Percentiles rank a stretch among this genome's conserved stretches.
Evolutionary conservation across 2,329 filamentous ascomycete genomes (phyloP).

Genomic region (Cladosporium sp.): DNA sequence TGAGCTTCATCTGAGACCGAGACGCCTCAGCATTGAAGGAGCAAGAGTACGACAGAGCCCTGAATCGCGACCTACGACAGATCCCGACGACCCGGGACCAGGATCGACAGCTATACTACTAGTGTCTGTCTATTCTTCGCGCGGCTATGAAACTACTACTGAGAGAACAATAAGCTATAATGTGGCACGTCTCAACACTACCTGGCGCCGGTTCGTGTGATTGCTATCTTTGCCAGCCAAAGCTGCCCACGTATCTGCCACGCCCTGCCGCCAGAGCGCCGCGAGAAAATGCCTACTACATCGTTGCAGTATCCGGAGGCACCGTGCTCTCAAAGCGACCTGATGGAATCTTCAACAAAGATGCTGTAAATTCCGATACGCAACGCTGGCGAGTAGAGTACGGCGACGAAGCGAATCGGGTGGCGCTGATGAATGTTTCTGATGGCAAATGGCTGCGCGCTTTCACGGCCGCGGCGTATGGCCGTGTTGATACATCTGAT

Average conservation of each 20-base stretch:
- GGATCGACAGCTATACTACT: background rate
- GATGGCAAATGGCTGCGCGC: slow-evolving; percentile 8
- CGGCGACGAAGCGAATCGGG: background rate
- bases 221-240: slow-evolving; percentile 4
- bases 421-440: background rate
- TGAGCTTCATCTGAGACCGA: background rate
- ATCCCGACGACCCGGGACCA: background rate
- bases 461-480: background rate
- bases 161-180: background rate
- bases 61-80: background rate
- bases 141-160: background rate
- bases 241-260: slow-evolving; percentile 6
- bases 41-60: background rate
- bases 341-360: background rate
- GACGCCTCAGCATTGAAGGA: background rate
- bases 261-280: background rate
- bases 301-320: slow-evolving; percentile 5
- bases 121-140: background rate
- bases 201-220: background rate
- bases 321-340: slow-evolving; percentile 1
- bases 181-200: background rate
- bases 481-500: background rate
- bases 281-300: slow-evolving; percentile 1
- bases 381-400: slow-evolving; percentile 15
- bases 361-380: background rate